Base-by-base conservation (phyloP, 306 rosid species). In the Vigna nakashimae region DNA sequence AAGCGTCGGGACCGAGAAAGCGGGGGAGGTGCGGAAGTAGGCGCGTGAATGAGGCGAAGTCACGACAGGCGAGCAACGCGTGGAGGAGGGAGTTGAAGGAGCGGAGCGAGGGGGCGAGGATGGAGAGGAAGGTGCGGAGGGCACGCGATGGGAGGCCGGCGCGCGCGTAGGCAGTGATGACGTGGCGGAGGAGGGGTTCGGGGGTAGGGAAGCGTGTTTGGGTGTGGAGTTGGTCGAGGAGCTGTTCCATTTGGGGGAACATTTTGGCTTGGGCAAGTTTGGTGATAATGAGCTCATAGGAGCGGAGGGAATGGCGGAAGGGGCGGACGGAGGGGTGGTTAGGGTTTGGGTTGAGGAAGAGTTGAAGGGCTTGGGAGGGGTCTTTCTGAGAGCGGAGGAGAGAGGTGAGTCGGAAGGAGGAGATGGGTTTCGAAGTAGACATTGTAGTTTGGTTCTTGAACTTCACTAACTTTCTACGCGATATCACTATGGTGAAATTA, bases 221-320 rank as follows among this genome's bases (percentile, higher is more conserved):
- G 32, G 68, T 67, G 20, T 77, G 86, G 78, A 90, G 75, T 16
- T 65, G 92, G 15, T 34, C 81, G 82, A 93, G 97, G 60, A 90
- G 34, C 70, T 85, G 86, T 45, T 93, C 92, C 94, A 93, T 86
- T 71, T 85, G 76, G 17, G 87, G 63, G 26, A 93, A 84, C 97
- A 91, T 86, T 83, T 82, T 90, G 79, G 92, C 91, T 55, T 90
- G 90, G 46, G 84, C 93, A 50, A 93, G 98, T 78, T 91, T 91
- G 83, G 87, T 80, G 86, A 93, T 86, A 86, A 91, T 82, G 81
- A 91, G 87, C 79, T 91, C 91, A 60, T 90, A 93, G 68, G 97
- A 90, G 42, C 86, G 84, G 59, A 88, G 88, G 28, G 94, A 84
- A 58, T 89, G 34, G 57, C 86, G 89, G 48, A 87, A 88, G 30